Conservation (phyloP, 1,284 basidiomycete genomes). For the Phellopilus nigrolimitatus region DNA sequence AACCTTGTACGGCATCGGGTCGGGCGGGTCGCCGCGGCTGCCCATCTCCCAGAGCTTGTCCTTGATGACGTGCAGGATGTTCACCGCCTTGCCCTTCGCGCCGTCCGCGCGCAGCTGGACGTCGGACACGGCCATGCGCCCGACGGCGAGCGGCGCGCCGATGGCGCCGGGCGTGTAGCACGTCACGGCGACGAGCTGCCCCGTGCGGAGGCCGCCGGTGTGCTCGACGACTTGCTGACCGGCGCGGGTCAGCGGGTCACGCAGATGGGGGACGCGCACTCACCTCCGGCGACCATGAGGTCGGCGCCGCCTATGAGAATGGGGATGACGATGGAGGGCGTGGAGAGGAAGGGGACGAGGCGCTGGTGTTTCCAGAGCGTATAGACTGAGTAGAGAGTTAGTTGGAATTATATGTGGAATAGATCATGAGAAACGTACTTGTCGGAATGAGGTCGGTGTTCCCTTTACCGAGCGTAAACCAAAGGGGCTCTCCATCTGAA, state of each 20-base stretch:
- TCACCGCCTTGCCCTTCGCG: conserved; percentile 71
- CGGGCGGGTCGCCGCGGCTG: conserved; percentile 50
- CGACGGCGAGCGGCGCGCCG: conserved; percentile 61
- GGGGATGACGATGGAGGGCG: conserved; percentile 59
- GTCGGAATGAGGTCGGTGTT: conserved; percentile 68
- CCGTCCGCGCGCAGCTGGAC: conserved; percentile 39
- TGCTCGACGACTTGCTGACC: conserved; percentile 46
- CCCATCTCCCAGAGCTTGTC: conserved; percentile 71
- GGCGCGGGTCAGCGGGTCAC: conserved; percentile 11
- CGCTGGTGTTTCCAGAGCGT: conserved; percentile 68
- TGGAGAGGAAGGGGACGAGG: conserved; percentile 61
- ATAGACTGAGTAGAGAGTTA: conserved; percentile 41
- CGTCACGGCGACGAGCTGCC: conserved; percentile 53
- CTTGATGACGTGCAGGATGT: conserved; percentile 64
- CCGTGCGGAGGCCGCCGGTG: neutral
- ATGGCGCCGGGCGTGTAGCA: conserved; percentile 39
- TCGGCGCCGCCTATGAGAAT: conserved; percentile 67
- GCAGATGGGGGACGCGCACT: conserved; percentile 25
- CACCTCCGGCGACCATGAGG: conserved; percentile 77
- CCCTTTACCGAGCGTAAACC: conserved; percentile 73
- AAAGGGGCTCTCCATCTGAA: conserved; percentile 70
- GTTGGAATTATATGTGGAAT: neutral
- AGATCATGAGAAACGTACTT: conserved; percentile 31
- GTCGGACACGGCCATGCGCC: conserved; percentile 57
- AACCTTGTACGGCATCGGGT: conserved; percentile 26